Conservation (phyloP, 2,329 filamentous ascomycete species). For the Akanthomyces dipterigenus region DNA sequence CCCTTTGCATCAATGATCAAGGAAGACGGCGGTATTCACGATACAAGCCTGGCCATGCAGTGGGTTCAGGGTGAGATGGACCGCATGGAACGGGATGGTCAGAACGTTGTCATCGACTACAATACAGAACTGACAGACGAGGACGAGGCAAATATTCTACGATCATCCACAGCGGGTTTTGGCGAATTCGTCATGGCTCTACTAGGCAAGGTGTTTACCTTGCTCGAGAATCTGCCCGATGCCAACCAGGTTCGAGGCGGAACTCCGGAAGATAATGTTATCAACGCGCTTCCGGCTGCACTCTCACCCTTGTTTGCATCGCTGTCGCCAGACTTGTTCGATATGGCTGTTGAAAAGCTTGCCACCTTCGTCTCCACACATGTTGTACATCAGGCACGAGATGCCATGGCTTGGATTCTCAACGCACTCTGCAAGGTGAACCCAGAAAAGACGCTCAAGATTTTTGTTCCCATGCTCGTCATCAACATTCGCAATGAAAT, state of each 20-base stretch:
- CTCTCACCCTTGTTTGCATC: slow-evolving; percentile 86
- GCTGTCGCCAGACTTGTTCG: slow-evolving; percentile 87
- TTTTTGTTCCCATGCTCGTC: slow-evolving; percentile 84
- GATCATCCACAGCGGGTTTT: slow-evolving; percentile 90
- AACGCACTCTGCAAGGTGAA: slow-evolving; percentile 95
- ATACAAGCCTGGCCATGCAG: slow-evolving; percentile 72
- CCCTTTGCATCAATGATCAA: slow-evolving; percentile 70
- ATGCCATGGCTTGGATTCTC: slow-evolving; percentile 98
- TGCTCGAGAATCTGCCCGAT: slow-evolving; percentile 92
- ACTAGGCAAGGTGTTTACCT: slow-evolving; percentile 87
- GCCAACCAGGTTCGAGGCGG: slow-evolving; percentile 79
- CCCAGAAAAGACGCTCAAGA: slow-evolving; percentile 84
- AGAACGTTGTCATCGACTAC: slow-evolving; percentile 81
- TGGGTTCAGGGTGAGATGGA: slow-evolving; percentile 96
- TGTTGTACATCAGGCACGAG: slow-evolving; percentile 91
- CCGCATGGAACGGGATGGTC: slow-evolving; percentile 82
- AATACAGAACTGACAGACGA: slow-evolving; percentile 72
- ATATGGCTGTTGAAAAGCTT: slow-evolving; percentile 85
- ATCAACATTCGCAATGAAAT: slow-evolving; percentile 94
- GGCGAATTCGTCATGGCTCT: slow-evolving; percentile 88
- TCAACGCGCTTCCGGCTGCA: slow-evolving; percentile 88
- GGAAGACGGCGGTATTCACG: slow-evolving; percentile 59
- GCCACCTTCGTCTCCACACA: slow-evolving; percentile 86
- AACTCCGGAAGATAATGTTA: slow-evolving; percentile 92
- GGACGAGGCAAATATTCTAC: slow-evolving; percentile 79